These are phyloP conservation scores for Diaporthe batatas DNA, from an alignment of 2,329 filamentous ascomycete species.

Conservation along the genomic window DNA sequence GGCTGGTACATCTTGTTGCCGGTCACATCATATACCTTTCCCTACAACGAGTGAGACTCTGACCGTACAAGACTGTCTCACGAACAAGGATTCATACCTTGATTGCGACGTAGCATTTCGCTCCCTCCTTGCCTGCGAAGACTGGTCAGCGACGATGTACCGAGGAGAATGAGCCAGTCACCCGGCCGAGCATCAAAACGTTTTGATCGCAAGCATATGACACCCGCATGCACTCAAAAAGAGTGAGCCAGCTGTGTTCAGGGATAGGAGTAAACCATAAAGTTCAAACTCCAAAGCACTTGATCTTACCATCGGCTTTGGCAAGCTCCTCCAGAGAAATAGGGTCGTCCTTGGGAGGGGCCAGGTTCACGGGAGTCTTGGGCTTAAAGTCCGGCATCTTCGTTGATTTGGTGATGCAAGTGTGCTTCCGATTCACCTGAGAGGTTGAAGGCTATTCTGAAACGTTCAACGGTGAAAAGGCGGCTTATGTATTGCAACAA, in stretches of 20 bases:
- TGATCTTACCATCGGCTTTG: conserved; percentile 82
- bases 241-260: background rate
- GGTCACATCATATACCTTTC: conserved; percentile 93
- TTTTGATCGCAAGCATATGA: background rate
- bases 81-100: conserved; percentile 66
- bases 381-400: conserved; percentile 80
- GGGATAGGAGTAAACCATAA: background rate
- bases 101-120: conserved; percentile 77
- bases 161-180: background rate
- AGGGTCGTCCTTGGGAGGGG: conserved; percentile 87
- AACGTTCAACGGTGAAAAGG: too few relatives aligned
- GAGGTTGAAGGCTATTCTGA: background rate
- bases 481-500: too few relatives aligned
- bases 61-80: conserved; percentile 61
- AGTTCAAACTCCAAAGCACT: conserved; percentile 36
- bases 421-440: background rate
- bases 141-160: background rate
- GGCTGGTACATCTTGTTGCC: conserved; percentile 89
- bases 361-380: conserved; percentile 80
- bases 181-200: background rate
- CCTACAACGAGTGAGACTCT: conserved; percentile 65
- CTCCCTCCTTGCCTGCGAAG: conserved; percentile 71
- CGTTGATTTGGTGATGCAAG: conserved; percentile 4
- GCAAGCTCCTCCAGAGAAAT: conserved; percentile 86
- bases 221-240: background rate